These are phyloP conservation scores for Sugiyamaella novakii DNA, from an alignment of 1,139 yeast species.

Conservation along the genomic window DNA sequence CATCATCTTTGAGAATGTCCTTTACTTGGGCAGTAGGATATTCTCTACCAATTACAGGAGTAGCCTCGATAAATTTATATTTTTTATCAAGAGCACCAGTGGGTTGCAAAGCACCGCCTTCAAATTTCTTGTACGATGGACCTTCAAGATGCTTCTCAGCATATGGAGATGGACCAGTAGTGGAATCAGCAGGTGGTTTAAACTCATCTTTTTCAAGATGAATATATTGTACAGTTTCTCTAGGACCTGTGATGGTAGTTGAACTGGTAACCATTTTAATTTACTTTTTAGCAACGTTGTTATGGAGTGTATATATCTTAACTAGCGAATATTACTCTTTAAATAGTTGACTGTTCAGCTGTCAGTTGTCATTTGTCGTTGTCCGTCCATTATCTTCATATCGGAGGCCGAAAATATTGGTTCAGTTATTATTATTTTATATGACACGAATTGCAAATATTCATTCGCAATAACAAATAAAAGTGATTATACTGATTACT, in stretches of 20 bases:
- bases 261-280: not conserved
- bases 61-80: conserved; percentile 34
- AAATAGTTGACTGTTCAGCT: too few relatives aligned
- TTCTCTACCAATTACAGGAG: conserved; percentile 38
- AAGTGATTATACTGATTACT: too few relatives aligned
- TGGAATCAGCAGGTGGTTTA: conserved; percentile 19
- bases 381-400: too few relatives aligned
- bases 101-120: conserved; percentile 24
- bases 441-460: too few relatives aligned
- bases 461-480: too few relatives aligned
- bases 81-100: conserved; percentile 28
- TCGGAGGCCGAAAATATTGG: too few relatives aligned
- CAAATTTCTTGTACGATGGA: conserved; percentile 16
- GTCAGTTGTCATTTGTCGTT: too few relatives aligned
- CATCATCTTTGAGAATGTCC: conserved; percentile 52
- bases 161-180: conserved; percentile 34
- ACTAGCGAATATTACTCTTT: too few relatives aligned
- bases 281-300: too few relatives aligned
- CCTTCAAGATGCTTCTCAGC: conserved; percentile 29
- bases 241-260: conserved; percentile 4
- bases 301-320: too few relatives aligned
- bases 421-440: too few relatives aligned
- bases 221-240: conserved; percentile 8
- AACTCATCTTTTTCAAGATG: conserved; percentile 11
- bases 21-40: conserved; percentile 42